Base-by-base conservation (phyloP, 805 yeast species). In the Hanseniaspora meyeri region DNA sequence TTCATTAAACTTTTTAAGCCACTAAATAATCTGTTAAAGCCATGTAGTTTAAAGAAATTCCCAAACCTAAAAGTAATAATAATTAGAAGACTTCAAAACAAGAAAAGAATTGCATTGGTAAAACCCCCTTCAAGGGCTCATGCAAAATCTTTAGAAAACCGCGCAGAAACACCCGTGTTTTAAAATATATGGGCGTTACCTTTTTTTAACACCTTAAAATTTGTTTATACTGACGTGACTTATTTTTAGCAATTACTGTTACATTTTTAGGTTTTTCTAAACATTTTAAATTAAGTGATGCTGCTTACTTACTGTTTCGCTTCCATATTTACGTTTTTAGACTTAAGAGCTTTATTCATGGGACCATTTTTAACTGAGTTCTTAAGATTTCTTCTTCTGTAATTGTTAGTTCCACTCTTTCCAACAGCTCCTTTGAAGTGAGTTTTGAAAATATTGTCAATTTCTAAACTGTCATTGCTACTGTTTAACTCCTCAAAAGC, bases 401-500 rank as follows among this genome's bases (percentile, higher is more conserved):
- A 24, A 2, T 17, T 32, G 10, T 12, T 16, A 31, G 34, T 16
- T 5, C 48, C 48, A 11, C 19, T 17, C 19, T n/a, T 31, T 3
- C 48, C 48, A 4, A 31, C 19, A n/a, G 37, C 32, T 14, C 46
- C 37, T 16, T 19, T 31, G 31, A 38, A 37, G 29, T 52, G 38
- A 3, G 40, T 31, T 17, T 45, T 43, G 24, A 36, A 34, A 4
- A 52, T 14, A 9, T 49, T 34, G 19, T 49, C 45, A 7, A 50
- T 27, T 9, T 24, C 31, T 32, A 20, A 17, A 29, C 47, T 50
- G 20, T 40, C 36, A 32, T 32, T 50, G 10, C 45, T 42, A 2
- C 7, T 42, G 31, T 42, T 42, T 2, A 42, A 6, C 31, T 42
- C 45, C 19, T 48, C 60, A 56, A 62, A 40, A 8, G 39, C 57